A percentile compares a stretch with the other conserved stretches of the same genome.
Conservation (phyloP, 140 eudicot species). For the Stevia rebaudiana region DNA sequence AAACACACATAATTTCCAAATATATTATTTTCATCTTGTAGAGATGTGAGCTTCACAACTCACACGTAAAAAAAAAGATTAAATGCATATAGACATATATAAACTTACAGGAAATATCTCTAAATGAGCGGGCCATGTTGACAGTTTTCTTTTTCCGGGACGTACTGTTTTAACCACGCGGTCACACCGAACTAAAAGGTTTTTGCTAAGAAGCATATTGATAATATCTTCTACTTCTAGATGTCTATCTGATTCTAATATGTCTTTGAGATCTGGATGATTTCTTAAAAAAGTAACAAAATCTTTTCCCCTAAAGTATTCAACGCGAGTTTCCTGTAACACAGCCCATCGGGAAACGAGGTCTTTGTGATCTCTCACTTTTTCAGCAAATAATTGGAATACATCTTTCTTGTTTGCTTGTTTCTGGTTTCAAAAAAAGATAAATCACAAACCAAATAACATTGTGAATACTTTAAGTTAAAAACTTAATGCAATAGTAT, state of each 20-base stretch:
- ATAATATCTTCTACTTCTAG: slow-evolving; percentile 86
- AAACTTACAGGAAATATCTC: slow-evolving; percentile 84
- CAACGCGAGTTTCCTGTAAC: slow-evolving; percentile 95
- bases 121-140: slow-evolving; percentile 98
- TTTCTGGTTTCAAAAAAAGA: slow-evolving; percentile 47
- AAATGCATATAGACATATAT: background rate
- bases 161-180: slow-evolving; percentile 97
- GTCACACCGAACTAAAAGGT: slow-evolving; percentile 93
- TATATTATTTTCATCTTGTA: background rate
- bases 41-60: background rate
- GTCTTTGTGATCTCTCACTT: slow-evolving; percentile 88
- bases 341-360: slow-evolving; percentile 99
- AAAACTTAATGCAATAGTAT: background rate
- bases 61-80: background rate
- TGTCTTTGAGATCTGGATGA: slow-evolving; percentile 80
- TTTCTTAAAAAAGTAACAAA: slow-evolving; percentile 79
- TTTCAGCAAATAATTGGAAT: slow-evolving; percentile 89
- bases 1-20: background rate
- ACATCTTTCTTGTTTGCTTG: slow-evolving; percentile 84
- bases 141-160: slow-evolving; percentile 89
- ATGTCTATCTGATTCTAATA: slow-evolving; percentile 67
- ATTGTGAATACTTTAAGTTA: background rate
- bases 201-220: slow-evolving; percentile 62
- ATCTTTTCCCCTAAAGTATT: slow-evolving; percentile 96
- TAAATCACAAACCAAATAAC: background rate